Evolutionary conservation across 345 rosid species (phyloP).

Genomic region (Gossypium bickii): DNA sequence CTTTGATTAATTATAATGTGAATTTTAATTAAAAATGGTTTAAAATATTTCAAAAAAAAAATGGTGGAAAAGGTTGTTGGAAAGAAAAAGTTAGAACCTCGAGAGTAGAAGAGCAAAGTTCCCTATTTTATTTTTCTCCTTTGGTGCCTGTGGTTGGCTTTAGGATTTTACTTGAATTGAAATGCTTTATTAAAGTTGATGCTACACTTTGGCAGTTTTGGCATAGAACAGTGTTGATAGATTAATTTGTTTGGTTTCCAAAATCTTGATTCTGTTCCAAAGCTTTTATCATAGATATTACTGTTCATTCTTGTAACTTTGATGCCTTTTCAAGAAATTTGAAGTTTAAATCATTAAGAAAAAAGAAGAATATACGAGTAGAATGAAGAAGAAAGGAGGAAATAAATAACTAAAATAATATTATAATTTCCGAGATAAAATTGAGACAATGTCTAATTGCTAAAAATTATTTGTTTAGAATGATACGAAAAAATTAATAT

Average conservation of each 20-base stretch:
- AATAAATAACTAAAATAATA: too few species aligned
- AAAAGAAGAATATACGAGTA: too few species aligned
- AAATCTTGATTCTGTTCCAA: neutral
- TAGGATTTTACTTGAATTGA: neutral
- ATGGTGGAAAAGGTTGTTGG: neutral
- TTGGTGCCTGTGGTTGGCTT: neutral
- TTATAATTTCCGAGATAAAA: too few species aligned
- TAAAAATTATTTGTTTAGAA: too few species aligned
- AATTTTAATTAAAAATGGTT: neutral
- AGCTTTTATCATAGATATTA: neutral
- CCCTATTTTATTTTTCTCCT: neutral
- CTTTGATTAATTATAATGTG: neutral
- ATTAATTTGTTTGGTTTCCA: neutral
- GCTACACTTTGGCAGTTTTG: neutral
- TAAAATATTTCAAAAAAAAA: too few species aligned
- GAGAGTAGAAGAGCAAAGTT: neutral
- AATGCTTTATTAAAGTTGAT: neutral
- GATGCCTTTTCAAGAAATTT: neutral
- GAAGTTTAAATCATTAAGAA: neutral
- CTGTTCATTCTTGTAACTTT: neutral
- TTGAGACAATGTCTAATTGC: too few species aligned
- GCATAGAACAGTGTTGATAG: neutral
- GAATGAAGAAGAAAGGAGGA: too few species aligned
- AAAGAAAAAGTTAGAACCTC: neutral
- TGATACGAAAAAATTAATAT: too few species aligned